These are phyloP conservation scores for Daldinia bambusicola DNA, from an alignment of 495 filamentous ascomycete species.

Conservation along the genomic window DNA sequence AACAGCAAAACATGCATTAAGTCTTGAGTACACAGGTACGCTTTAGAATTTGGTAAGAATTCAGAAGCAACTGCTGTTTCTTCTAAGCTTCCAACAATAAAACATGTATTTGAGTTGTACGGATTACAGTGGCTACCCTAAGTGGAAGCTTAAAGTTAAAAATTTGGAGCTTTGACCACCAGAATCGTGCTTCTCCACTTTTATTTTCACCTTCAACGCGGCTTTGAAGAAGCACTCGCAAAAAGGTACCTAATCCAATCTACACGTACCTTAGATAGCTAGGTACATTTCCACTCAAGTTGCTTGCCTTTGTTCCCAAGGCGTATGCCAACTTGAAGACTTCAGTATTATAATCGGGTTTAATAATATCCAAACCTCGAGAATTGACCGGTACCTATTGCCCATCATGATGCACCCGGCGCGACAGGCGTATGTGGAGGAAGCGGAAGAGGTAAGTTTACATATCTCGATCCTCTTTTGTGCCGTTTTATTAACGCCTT, in stretches of 20 bases:
- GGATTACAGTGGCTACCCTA: too few species aligned
- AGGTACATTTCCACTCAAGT: neutral
- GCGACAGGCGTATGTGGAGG: conserved; percentile 95
- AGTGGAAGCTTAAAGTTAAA: neutral
- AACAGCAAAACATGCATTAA: neutral
- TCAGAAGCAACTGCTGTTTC: neutral
- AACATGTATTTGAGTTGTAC: neutral
- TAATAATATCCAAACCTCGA: too few species aligned
- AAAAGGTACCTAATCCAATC: neutral
- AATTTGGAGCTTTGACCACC: conserved; percentile 25
- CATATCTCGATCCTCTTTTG: conserved; percentile 8
- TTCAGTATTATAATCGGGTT: too few species aligned
- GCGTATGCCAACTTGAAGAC: too few species aligned
- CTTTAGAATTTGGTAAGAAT: neutral
- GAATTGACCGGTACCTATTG: conserved; percentile 10
- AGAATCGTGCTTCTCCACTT: neutral
- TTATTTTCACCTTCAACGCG: conserved; percentile 9
- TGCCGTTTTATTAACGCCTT: neutral
- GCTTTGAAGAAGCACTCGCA: conserved; percentile 13
- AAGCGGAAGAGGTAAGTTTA: conserved; percentile 74
- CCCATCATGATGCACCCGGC: conserved; percentile 82
- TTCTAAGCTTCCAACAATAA: neutral
- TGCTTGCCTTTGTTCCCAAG: too few species aligned
- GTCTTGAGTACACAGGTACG: neutral
- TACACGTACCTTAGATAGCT: neutral